These are phyloP conservation scores for Hygrophoropsis aurantiaca DNA, from an alignment of 768 basidiomycete genomes.

Conservation along the genomic window DNA sequence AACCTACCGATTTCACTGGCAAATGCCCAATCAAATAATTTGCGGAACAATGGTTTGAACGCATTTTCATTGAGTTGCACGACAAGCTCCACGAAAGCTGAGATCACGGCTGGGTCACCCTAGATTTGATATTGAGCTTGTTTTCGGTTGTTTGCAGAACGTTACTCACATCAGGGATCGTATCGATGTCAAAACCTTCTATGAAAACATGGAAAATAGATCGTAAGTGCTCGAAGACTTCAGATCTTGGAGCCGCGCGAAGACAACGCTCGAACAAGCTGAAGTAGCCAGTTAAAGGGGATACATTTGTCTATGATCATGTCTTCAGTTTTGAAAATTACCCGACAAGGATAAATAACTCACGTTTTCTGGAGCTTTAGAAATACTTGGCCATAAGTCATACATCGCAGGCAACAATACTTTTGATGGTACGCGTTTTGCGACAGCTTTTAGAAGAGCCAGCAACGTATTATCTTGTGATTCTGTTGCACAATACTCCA, in stretches of 20 bases:
- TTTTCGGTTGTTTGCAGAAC: neutral
- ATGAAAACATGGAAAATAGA: conserved; percentile 76
- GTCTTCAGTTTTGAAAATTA: neutral
- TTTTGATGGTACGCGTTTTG: conserved; percentile 70
- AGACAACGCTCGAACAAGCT: conserved; percentile 64
- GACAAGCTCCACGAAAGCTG: conserved; percentile 85
- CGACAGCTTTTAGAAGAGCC: conserved; percentile 57
- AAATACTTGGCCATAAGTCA: conserved; percentile 51
- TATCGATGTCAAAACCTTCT: conserved; percentile 65
- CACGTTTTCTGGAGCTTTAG: conserved; percentile 38
- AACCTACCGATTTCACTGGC: conserved; percentile 48
- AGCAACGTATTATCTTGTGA: conserved; percentile 28
- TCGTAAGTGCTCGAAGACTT: conserved; percentile 66
- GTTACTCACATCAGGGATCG: conserved; percentile 31
- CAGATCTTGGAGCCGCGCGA: conserved; percentile 60
- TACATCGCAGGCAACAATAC: conserved; percentile 65
- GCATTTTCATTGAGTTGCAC: conserved; percentile 90
- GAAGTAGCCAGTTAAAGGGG: conserved; percentile 51
- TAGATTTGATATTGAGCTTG: conserved; percentile 18
- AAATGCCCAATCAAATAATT: conserved; percentile 95
- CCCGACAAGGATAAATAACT: neutral
- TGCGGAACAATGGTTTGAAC: conserved; percentile 90
- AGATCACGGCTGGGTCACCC: conserved; percentile 55
- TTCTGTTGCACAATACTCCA: conserved; percentile 37
- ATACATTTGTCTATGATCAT: conserved; percentile 19